phyloP scores from a whole-genome alignment of 2,329 filamentous ascomycete species.

The Fusarium torulosum region DNA sequence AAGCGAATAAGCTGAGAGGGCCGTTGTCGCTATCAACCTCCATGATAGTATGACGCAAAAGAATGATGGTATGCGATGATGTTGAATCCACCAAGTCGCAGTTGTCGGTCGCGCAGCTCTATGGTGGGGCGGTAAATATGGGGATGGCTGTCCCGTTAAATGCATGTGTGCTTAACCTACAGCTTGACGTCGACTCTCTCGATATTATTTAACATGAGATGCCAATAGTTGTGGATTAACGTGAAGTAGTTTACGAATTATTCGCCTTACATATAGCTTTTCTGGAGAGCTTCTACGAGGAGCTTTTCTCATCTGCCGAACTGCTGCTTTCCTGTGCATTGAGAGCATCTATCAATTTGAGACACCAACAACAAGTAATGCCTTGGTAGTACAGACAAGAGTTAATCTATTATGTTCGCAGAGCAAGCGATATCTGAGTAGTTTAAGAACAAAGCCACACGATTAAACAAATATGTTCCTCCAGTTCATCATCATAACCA shows the following conservation, averaged over 20 bases:
- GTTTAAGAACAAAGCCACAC: neutral
- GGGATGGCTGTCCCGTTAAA: slow-evolving; percentile 43
- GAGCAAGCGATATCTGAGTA: neutral
- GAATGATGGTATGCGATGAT: slow-evolving; percentile 24
- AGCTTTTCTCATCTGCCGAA: neutral
- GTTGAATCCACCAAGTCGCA: slow-evolving; percentile 25
- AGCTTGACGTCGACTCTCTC: neutral
- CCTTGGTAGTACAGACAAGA: no score
- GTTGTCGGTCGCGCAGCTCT: slow-evolving; percentile 28
- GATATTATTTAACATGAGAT: neutral
- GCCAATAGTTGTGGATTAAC: neutral
- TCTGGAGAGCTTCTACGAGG: no score
- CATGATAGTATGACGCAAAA: slow-evolving; percentile 57
- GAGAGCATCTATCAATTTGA: neutral
- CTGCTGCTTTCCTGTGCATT: neutral
- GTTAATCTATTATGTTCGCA: neutral
- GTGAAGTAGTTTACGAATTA: neutral
- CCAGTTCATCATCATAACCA: neutral
- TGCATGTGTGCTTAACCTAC: slow-evolving; percentile 40
- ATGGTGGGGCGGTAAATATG: slow-evolving; percentile 50
- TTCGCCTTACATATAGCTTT: neutral
- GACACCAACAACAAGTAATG: neutral
- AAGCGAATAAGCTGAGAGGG: slow-evolving; percentile 62
- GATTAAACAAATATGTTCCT: neutral
- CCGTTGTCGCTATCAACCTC: slow-evolving; percentile 68